A percentile compares a stretch with the other conserved stretches of the same genome.
phyloP scores from a whole-genome alignment of 2,329 filamentous ascomycete genomes.

The Sarocladium oryzae region DNA sequence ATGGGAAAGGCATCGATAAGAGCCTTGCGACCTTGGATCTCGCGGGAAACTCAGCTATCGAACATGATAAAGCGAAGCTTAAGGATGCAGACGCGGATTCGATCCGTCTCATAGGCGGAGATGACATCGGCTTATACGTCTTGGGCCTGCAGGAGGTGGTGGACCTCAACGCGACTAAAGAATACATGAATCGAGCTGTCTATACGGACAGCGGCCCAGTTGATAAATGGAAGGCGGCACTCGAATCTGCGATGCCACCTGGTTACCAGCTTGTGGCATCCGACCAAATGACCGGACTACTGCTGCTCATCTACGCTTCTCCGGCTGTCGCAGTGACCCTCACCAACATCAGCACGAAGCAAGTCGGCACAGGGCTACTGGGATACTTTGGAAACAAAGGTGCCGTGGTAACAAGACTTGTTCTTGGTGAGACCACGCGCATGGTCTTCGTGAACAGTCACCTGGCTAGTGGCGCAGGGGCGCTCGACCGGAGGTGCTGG shows the following conservation, averaged over 20 bases:
- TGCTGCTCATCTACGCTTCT: conserved; percentile 81
- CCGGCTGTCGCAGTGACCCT: conserved; percentile 68
- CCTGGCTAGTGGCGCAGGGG: conserved; percentile 79
- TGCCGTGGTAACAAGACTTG: conserved; percentile 70
- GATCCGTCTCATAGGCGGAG: conserved; percentile 45
- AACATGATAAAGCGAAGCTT: conserved; percentile 38
- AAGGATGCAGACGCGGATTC: conserved; percentile 24
- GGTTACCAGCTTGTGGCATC: conserved; percentile 73
- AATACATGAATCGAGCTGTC: conserved; percentile 60
- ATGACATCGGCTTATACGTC: conserved; percentile 82
- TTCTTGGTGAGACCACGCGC: conserved; percentile 84
- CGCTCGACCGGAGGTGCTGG: conserved; percentile 82
- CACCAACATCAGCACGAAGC: conserved; percentile 73
- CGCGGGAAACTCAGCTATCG: conserved; percentile 29
- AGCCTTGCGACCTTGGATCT: conserved; percentile 50
- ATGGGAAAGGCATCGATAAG: conserved; percentile 63
- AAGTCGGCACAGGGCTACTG: conserved; percentile 81
- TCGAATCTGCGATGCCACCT: conserved; percentile 65
- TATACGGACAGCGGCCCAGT: conserved; percentile 68
- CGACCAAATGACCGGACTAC: conserved; percentile 79
- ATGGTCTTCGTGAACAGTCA: conserved; percentile 90
- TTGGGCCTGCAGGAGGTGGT: conserved; percentile 90
- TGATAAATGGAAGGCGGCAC: conserved; percentile 72
- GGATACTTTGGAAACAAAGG: conserved; percentile 98
- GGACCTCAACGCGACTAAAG: conserved; percentile 71